phyloP scores from a whole-genome alignment of 345 rosid genomes.

The Citrus glauca region DNA sequence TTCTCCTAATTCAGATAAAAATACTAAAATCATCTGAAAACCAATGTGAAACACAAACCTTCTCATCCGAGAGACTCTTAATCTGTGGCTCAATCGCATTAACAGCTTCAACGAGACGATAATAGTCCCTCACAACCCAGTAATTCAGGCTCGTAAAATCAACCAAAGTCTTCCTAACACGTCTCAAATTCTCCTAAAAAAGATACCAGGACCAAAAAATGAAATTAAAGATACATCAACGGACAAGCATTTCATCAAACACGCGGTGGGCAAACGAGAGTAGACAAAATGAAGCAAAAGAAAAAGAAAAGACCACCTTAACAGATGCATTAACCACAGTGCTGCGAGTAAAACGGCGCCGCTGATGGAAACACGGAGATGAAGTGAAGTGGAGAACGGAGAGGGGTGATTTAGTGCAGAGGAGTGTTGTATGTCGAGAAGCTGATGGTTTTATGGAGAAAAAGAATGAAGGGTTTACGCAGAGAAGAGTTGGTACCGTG shows the following conservation, averaged over 20 bases:
- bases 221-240: background rate
- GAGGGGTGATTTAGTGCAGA: constrained; percentile 20
- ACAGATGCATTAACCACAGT: constrained; percentile 34
- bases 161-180: constrained; percentile 41
- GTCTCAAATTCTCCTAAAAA: constrained; percentile 44
- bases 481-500: constrained; percentile 22
- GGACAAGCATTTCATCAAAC: constrained; percentile 50
- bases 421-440: constrained; percentile 15
- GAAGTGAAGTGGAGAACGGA: constrained; percentile 24
- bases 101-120: constrained; percentile 70
- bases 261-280: constrained; percentile 25
- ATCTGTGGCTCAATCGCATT: constrained; percentile 56
- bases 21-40: background rate
- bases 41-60: constrained; percentile 45
- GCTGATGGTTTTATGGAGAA: constrained; percentile 25
- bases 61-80: constrained; percentile 63
- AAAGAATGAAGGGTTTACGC: constrained; percentile 20
- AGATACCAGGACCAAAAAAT: background rate
- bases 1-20: constrained; percentile 1
- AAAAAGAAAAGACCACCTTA: constrained; percentile 27
- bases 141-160: constrained; percentile 63
- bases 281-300: background rate
- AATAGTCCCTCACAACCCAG: constrained; percentile 90
- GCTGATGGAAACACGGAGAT: constrained; percentile 15
- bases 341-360: constrained; percentile 10